Evolutionary conservation across 768 basidiomycete genomes (phyloP).

Genomic region (Glaciozyma martinii): DNA sequence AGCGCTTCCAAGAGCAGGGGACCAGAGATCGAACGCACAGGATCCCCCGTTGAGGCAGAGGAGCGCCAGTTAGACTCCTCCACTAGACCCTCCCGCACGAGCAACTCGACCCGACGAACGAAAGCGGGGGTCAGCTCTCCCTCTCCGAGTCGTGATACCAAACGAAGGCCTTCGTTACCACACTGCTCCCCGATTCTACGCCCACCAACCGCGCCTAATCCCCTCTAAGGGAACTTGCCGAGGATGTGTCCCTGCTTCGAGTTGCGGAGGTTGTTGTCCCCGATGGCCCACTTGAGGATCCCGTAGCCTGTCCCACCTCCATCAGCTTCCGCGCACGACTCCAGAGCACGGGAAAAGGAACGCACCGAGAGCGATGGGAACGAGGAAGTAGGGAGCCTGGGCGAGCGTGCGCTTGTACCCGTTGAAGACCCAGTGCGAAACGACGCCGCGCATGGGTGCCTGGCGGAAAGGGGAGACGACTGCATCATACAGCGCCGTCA

Average conservation of each 20-base stretch:
- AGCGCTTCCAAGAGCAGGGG: no score
- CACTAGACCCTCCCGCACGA: no score
- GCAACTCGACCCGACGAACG: no score
- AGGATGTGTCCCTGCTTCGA: slow-evolving; percentile 4
- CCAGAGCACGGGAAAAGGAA: slow-evolving; percentile 19
- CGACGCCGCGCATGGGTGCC: slow-evolving; percentile 59
- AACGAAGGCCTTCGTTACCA: not conserved
- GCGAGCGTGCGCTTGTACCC: slow-evolving; percentile 66
- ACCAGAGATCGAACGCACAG: no score
- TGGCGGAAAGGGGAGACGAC: slow-evolving; percentile 77
- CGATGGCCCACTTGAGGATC: slow-evolving; percentile 27
- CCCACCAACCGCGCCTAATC: not conserved
- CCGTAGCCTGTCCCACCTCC: slow-evolving; percentile 20
- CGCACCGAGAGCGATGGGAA: slow-evolving; percentile 71
- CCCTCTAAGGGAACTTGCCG: slow-evolving; percentile 5
- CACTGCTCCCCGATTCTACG: not conserved
- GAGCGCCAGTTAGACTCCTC: no score
- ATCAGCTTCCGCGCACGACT: not conserved
- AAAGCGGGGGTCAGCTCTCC: no score
- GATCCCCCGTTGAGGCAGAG: no score
- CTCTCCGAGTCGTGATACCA: no score
- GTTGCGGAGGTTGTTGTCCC: slow-evolving; percentile 33
- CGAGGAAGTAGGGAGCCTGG: slow-evolving; percentile 66
- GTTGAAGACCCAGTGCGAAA: slow-evolving; percentile 74
- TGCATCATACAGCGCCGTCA: slow-evolving; percentile 36